Evolutionary conservation across 106 monocot genomes (phyloP).

Genomic region (Acorus calamus): DNA sequence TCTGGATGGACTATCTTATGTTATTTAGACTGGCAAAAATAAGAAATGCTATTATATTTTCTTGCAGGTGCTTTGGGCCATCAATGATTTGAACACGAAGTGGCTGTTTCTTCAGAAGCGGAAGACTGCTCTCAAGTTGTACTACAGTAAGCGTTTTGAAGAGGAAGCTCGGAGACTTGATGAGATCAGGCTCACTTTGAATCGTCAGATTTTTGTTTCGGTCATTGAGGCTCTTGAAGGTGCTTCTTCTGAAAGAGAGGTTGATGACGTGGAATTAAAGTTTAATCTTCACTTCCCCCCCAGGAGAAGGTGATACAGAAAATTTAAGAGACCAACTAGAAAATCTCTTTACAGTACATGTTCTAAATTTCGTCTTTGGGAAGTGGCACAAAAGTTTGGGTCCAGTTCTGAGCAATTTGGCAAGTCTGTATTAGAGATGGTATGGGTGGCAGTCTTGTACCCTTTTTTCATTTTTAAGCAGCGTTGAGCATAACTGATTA

Average conservation of each 20-base stretch:
- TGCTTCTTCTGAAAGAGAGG: constrained; percentile 83
- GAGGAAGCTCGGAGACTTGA: constrained; percentile 75
- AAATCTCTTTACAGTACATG: constrained; percentile 82
- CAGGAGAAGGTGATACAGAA: constrained; percentile 79
- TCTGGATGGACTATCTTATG: no score
- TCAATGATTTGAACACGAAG: constrained; percentile 70
- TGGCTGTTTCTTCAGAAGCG: constrained; percentile 95
- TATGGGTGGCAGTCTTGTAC: no score
- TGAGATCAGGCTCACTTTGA: constrained; percentile 59
- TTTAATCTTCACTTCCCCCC: constrained; percentile 96
- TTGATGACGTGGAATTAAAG: constrained; percentile 95
- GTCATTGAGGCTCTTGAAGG: constrained; percentile 56
- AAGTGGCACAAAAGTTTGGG: constrained; percentile 87
- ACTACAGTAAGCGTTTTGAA: constrained; percentile 82
- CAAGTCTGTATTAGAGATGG: constrained; percentile 35
- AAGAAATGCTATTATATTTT: no score
- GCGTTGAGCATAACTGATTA: no score
- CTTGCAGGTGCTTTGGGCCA: constrained; percentile 81
- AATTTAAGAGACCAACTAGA: constrained; percentile 88
- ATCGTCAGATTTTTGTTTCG: constrained; percentile 53
- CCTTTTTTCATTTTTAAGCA: no score
- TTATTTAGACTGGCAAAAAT: neutral
- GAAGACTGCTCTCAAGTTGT: constrained; percentile 56
- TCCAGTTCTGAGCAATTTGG: constrained; percentile 76
- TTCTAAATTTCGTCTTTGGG: constrained; percentile 84